These are phyloP conservation scores for Ophiocordyceps camponoti-leonardi DNA, from an alignment of 2,329 filamentous ascomycete species.

Conservation along the genomic window DNA sequence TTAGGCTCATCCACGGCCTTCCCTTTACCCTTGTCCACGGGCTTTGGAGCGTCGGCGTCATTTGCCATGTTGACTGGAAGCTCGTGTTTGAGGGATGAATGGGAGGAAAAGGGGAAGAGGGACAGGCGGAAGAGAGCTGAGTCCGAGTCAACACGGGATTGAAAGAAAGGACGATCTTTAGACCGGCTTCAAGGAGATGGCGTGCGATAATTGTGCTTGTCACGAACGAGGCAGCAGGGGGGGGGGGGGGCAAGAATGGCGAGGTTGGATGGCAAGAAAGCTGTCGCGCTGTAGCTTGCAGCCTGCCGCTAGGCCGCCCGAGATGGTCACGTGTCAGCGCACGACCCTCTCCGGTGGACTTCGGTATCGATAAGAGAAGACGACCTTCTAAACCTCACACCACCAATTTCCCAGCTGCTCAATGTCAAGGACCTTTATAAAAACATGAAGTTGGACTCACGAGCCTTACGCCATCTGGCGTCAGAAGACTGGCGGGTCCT, in stretches of 20 bases:
- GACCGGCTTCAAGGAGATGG: background rate
- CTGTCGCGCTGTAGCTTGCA: background rate
- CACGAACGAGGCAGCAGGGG: background rate
- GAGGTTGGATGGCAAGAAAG: background rate
- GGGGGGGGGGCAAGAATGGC: background rate
- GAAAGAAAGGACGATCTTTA: background rate
- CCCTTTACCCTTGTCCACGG: slow-evolving; percentile 88
- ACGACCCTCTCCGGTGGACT: background rate
- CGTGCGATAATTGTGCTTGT: background rate
- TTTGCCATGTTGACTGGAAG: slow-evolving; percentile 59
- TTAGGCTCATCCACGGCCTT: slow-evolving; percentile 63
- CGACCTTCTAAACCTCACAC: background rate
- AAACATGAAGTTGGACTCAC: slow-evolving; percentile 86
- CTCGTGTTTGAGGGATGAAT: background rate
- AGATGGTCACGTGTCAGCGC: background rate
- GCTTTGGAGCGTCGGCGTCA: slow-evolving; percentile 72
- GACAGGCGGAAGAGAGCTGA: background rate
- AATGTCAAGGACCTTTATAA: too few species aligned
- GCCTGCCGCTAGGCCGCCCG: background rate
- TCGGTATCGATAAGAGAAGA: slow-evolving; percentile 12
- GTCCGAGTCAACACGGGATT: background rate
- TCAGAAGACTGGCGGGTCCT: slow-evolving; percentile 92
- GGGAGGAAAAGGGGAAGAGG: slow-evolving; percentile 2
- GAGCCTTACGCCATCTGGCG: slow-evolving; percentile 80
- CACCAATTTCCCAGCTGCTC: too few species aligned